Evolutionary conservation across 352 stramenopile genomes (phyloP).

Genomic region (Sclerospora graminicola): DNA sequence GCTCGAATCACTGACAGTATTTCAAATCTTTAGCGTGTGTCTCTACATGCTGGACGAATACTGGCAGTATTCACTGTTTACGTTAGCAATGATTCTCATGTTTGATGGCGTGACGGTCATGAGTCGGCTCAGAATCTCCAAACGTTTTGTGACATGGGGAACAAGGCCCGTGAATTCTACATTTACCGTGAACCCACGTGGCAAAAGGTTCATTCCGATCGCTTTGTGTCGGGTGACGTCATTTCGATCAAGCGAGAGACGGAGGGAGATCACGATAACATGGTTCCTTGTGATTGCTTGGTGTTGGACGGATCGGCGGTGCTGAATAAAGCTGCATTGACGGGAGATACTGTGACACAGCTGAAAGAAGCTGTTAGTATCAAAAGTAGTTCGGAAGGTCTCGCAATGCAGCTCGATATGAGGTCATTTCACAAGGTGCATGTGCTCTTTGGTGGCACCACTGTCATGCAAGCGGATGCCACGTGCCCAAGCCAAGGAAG

Average conservation of each 20-base stretch:
- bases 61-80: slow-evolving; percentile 99
- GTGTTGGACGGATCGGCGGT: slow-evolving; percentile 92
- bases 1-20: slow-evolving; percentile 97
- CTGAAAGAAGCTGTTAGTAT: slow-evolving; percentile 91
- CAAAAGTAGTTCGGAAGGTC: slow-evolving; percentile 66
- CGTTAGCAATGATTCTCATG: slow-evolving; percentile 95
- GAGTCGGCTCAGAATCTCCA: slow-evolving; percentile 92
- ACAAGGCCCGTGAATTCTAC: slow-evolving; percentile 75
- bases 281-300: slow-evolving; percentile 93
- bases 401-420: slow-evolving; percentile 72
- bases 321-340: slow-evolving; percentile 98
- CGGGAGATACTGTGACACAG: slow-evolving; percentile 96
- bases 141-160: slow-evolving; percentile 91
- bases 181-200: slow-evolving; percentile 88
- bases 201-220: slow-evolving; percentile 71
- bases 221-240: slow-evolving; percentile 89
- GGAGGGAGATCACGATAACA: slow-evolving; percentile 66
- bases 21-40: slow-evolving; percentile 98
- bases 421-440: slow-evolving; percentile 85
- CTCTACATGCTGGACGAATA: slow-evolving; percentile 99
- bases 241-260: slow-evolving; percentile 89
- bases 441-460: slow-evolving; percentile 91
- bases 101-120: slow-evolving; percentile 96
- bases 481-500: slow-evolving; percentile 16
- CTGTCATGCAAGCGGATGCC: slow-evolving; percentile 78